Percentiles rank a stretch among this genome's conserved stretches.
Evolutionary conservation across 2,329 filamentous ascomycete species (phyloP).

Genomic region (Trichoderma oligosporum): DNA sequence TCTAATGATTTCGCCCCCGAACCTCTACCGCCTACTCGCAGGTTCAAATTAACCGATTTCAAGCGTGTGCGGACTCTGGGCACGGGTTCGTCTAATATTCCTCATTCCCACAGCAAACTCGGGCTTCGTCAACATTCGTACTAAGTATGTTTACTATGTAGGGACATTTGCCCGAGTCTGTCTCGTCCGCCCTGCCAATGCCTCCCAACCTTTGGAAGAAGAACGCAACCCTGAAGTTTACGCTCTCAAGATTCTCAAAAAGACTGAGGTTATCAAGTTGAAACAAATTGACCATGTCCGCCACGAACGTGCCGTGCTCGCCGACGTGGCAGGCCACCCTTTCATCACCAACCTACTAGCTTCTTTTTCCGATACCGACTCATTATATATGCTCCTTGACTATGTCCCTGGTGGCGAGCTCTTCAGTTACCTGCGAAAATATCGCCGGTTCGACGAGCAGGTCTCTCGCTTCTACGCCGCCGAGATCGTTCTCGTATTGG

Average conservation of each 20-base stretch:
- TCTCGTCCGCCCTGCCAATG: slow-evolving; percentile 63
- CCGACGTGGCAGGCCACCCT: slow-evolving; percentile 72
- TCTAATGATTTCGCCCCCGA: slow-evolving; percentile 6
- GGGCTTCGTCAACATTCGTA: neutral
- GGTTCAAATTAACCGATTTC: slow-evolving; percentile 54
- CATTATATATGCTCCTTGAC: slow-evolving; percentile 78
- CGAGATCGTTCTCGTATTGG: slow-evolving; percentile 77
- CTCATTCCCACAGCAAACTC: slow-evolving; percentile 15
- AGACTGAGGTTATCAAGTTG: slow-evolving; percentile 69
- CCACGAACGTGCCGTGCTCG: slow-evolving; percentile 75
- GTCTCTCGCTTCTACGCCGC: slow-evolving; percentile 79
- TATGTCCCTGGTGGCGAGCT: slow-evolving; percentile 82
- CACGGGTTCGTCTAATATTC: slow-evolving; percentile 53
- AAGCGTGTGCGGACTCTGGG: slow-evolving; percentile 70
- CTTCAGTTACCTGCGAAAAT: slow-evolving; percentile 75
- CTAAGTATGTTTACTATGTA: slow-evolving; percentile 28
- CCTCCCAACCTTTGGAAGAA: slow-evolving; percentile 35
- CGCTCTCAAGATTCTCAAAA: slow-evolving; percentile 75
- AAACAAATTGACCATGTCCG: slow-evolving; percentile 86
- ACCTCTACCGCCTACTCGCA: slow-evolving; percentile 29
- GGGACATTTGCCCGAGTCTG: slow-evolving; percentile 81
- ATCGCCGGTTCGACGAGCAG: slow-evolving; percentile 73
- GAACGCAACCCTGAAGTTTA: slow-evolving; percentile 54
- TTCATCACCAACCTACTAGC: slow-evolving; percentile 78
- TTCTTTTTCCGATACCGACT: slow-evolving; percentile 75